Conservation (phyloP, 257 asterid genomes). For the Echium plantagineum region DNA sequence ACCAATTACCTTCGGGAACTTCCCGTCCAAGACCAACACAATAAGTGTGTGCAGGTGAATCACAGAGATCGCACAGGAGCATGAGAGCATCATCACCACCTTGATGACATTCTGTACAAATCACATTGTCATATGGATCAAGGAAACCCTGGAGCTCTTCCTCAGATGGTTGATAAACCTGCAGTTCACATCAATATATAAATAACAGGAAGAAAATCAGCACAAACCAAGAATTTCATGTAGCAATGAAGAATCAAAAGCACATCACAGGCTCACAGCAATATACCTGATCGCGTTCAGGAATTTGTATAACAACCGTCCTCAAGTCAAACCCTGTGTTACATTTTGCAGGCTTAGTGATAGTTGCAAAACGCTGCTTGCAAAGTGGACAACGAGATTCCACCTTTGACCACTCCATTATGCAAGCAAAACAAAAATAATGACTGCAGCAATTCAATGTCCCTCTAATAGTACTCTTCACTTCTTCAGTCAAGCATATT, state of each 20-base stretch:
- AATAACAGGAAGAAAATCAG: conserved; percentile 5
- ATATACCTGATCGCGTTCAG: conserved; percentile 83
- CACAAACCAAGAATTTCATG: not conserved
- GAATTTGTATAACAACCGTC: conserved; percentile 51
- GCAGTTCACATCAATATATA: conserved; percentile 5
- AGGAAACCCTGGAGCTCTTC: conserved; percentile 81
- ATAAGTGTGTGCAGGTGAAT: conserved; percentile 80
- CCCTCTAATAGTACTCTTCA: conserved; percentile 61
- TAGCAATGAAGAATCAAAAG: conserved; percentile 2
- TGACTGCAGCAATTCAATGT: conserved; percentile 74
- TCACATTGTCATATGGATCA: conserved; percentile 65
- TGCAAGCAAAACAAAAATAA: conserved; percentile 86
- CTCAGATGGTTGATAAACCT: conserved; percentile 96
- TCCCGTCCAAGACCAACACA: conserved; percentile 80
- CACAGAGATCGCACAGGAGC: conserved; percentile 90
- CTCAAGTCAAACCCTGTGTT: conserved; percentile 39
- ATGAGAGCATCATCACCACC: conserved; percentile 85
- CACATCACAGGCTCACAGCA: not conserved
- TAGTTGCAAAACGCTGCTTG: conserved; percentile 73
- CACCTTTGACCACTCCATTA: conserved; percentile 94
- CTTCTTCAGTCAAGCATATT: conserved; percentile 82
- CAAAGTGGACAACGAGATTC: conserved; percentile 94
- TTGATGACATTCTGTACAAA: conserved; percentile 63
- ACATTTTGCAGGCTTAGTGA: conserved; percentile 45
- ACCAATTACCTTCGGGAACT: conserved; percentile 97